Percentiles rank a stretch among this genome's conserved stretches.
Evolutionary conservation across 352 stramenopile genomes (phyloP).

Genomic region (Elongisporangium prolatum): DNA sequence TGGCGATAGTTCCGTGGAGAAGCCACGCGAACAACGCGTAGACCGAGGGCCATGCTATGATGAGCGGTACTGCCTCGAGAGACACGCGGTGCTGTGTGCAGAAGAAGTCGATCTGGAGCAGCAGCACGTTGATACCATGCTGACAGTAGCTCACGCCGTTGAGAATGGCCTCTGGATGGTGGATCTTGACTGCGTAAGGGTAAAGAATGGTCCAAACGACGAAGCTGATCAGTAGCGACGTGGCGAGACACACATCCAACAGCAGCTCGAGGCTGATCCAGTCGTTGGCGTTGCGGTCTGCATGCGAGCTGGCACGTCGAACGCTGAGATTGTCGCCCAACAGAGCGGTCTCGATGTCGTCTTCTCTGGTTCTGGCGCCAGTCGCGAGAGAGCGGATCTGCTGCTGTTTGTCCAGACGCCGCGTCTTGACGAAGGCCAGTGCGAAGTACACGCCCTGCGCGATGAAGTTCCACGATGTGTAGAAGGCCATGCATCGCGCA

Average conservation of each 20-base stretch:
- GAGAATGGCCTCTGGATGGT: constrained; percentile 47
- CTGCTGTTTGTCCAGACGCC: constrained; percentile 16
- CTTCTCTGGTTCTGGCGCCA: neutral
- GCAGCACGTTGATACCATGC: constrained; percentile 63
- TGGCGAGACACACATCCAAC: constrained; percentile 62
- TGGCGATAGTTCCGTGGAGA: constrained; percentile 56
- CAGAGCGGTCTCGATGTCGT: constrained; percentile 32
- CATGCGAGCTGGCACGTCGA: constrained; percentile 1
- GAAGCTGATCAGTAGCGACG: constrained; percentile 57
- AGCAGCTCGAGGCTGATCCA: constrained; percentile 61
- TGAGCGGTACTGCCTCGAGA: constrained; percentile 44
- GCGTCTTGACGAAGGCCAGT: constrained; percentile 23
- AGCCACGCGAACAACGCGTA: constrained; percentile 80
- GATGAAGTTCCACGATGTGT: constrained; percentile 88
- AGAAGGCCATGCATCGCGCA: constrained; percentile 57
- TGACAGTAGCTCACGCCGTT: constrained; percentile 82
- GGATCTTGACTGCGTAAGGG: constrained; percentile 44
- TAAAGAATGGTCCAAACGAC: constrained; percentile 79
- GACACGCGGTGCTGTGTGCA: constrained; percentile 47
- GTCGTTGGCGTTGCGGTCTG: constrained; percentile 13
- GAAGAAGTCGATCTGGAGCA: constrained; percentile 67
- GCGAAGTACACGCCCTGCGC: constrained; percentile 61
- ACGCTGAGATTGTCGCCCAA: constrained; percentile 15
- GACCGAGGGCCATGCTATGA: constrained; percentile 53
- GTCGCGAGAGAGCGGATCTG: neutral